Percentiles rank a stretch among this genome's conserved stretches.
Evolutionary conservation across 768 basidiomycete genomes (phyloP).

Genomic region (Leccinum subgranulosum): DNA sequence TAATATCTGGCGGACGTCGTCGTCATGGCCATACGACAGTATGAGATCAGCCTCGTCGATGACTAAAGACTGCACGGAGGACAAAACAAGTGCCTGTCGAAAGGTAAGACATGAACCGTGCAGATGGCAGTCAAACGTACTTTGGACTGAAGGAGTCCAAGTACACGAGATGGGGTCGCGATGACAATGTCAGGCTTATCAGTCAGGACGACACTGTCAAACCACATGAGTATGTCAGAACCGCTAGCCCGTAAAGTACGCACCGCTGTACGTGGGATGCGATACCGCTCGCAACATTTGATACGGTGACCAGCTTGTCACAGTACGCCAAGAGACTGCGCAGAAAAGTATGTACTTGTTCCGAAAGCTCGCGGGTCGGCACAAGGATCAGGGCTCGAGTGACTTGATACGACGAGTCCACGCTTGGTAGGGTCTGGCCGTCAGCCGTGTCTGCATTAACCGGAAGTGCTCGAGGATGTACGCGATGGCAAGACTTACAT

Average conservation of each 20-base stretch:
- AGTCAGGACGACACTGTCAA: constrained; percentile 46
- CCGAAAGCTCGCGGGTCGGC: constrained; percentile 89
- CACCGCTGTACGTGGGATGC: constrained; percentile 71
- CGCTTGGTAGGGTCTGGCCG: constrained; percentile 33
- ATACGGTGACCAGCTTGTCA: constrained; percentile 64
- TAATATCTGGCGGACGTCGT: constrained; percentile 76
- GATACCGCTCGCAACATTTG: constrained; percentile 76
- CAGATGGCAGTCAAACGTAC: constrained; percentile 32
- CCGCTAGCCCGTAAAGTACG: constrained; percentile 8
- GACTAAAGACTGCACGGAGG: constrained; percentile 77
- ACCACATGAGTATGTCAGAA: neutral
- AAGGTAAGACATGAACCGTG: neutral
- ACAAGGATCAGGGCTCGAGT: constrained; percentile 81
- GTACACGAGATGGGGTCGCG: constrained; percentile 70
- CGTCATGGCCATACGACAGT: constrained; percentile 93
- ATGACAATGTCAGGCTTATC: constrained; percentile 80
- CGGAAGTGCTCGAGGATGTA: neutral
- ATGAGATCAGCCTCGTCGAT: constrained; percentile 98
- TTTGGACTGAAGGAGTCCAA: constrained; percentile 69
- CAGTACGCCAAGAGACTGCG: constrained; percentile 70
- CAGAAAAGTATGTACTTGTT: constrained; percentile 80
- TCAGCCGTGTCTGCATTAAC: neutral
- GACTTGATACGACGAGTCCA: constrained; percentile 43
- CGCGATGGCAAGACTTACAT: constrained; percentile 45
- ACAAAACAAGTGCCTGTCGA: constrained; percentile 57